These are phyloP conservation scores for Emericellopsis atlantica DNA, from an alignment of 2,329 filamentous ascomycete species.

Conservation along the genomic window DNA sequence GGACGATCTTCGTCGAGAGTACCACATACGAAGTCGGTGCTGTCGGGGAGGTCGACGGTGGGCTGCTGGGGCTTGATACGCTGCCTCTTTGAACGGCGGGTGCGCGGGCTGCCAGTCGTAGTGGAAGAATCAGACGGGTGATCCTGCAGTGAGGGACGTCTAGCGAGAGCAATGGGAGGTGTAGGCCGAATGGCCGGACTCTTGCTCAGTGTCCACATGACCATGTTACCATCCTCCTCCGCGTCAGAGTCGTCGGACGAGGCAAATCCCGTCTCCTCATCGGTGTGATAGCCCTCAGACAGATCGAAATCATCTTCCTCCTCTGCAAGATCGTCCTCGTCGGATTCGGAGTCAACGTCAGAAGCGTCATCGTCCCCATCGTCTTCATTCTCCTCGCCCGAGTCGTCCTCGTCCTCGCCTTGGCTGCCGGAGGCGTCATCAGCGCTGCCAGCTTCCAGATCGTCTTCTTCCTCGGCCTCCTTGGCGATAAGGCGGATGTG, in stretches of 20 bases:
- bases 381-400: conserved; percentile 31
- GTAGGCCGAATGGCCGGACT: conserved; percentile 21
- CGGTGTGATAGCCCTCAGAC: conserved; percentile 63
- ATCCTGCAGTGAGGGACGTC: conserved; percentile 4
- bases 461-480: conserved; percentile 83
- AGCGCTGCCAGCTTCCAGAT: conserved; percentile 52
- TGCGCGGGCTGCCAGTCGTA: conserved; percentile 21
- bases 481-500: conserved; percentile 73
- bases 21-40: conserved; percentile 97
- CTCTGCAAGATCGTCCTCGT: conserved; percentile 37
- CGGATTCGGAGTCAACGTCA: conserved; percentile 35
- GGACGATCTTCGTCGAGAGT: conserved; percentile 92
- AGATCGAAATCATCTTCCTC: conserved; percentile 38
- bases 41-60: conserved; percentile 82
- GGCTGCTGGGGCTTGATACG: conserved; percentile 21
- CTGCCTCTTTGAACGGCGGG: conserved; percentile 13
- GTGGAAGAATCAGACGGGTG: conserved; percentile 49
- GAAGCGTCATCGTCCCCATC: conserved; percentile 36
- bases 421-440: conserved; percentile 8
- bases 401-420: conserved; percentile 23
- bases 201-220: conserved; percentile 40
- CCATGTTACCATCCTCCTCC: conserved; percentile 51
- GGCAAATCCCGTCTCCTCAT: conserved; percentile 55
- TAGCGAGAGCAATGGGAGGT: conserved; percentile 13
- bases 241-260: conserved; percentile 53